Percentiles rank a stretch among this genome's conserved stretches.
phyloP scores from a whole-genome alignment of 1,284 basidiomycete species.

The Pseudozyma pruni region DNA sequence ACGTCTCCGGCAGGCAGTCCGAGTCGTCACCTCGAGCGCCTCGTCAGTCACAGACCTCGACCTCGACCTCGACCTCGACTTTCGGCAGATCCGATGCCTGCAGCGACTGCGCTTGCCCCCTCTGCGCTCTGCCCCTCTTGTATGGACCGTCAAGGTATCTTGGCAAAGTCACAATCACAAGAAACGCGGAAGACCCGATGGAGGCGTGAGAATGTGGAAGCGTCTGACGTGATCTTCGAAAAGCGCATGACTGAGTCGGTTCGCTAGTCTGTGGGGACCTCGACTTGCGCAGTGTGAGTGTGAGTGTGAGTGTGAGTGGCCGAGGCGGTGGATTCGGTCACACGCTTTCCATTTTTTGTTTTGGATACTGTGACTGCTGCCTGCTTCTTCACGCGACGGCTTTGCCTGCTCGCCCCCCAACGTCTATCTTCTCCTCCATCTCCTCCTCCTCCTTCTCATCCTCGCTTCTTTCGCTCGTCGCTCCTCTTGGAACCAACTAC shows the following conservation, averaged over 20 bases:
- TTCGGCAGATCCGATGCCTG: slow-evolving; percentile 10
- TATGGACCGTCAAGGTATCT: not conserved
- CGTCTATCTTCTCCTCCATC: too few relatives aligned
- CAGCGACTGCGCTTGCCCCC: slow-evolving; percentile 15
- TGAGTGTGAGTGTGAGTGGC: too few relatives aligned
- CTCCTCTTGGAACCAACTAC: not conserved
- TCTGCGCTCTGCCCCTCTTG: slow-evolving; percentile 5
- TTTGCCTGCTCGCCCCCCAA: not conserved
- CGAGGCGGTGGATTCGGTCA: too few relatives aligned
- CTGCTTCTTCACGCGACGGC: slow-evolving; percentile 2
- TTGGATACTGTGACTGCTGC: not conserved
- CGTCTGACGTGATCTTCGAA: too few relatives aligned
- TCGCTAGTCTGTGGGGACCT: too few relatives aligned
- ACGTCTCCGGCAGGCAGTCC: slow-evolving; percentile 18
- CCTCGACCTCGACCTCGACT: not conserved
- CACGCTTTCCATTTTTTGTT: not conserved
- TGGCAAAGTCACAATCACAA: too few relatives aligned
- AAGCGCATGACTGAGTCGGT: too few relatives aligned
- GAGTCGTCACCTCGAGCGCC: slow-evolving; percentile 6
- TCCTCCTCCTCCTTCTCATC: not conserved
- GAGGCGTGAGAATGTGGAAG: too few relatives aligned
- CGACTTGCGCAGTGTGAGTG: too few relatives aligned
- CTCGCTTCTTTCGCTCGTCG: not conserved
- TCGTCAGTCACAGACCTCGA: not conserved
- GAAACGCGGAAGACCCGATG: too few relatives aligned